These are phyloP conservation scores for Pluteus cervinus DNA, from an alignment of 768 basidiomycete genomes.

Conservation along the genomic window DNA sequence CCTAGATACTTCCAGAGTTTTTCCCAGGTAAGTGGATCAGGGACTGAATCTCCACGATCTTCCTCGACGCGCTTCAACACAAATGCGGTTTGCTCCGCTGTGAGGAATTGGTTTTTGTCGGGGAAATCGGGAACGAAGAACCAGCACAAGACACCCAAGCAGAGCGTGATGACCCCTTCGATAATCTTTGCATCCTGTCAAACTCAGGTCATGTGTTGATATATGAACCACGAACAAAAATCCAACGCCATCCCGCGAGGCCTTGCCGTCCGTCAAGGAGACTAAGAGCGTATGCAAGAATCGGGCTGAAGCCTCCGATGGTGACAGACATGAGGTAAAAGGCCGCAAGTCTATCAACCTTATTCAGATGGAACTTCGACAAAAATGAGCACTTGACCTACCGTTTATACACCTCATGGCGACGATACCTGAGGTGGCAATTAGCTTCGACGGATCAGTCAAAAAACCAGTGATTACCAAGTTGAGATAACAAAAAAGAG, in stretches of 20 bases:
- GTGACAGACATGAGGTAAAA: constrained; percentile 36
- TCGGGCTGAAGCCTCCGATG: constrained; percentile 34
- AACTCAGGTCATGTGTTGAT: too few species aligned
- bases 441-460: not conserved
- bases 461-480: constrained; percentile 25
- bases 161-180: constrained; percentile 37
- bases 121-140: constrained; percentile 41
- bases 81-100: constrained; percentile 33
- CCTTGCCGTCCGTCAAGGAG: constrained; percentile 32
- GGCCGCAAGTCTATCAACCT: constrained; percentile 24
- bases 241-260: constrained; percentile 44
- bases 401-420: constrained; percentile 41
- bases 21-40: constrained; percentile 30
- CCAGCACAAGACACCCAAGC: constrained; percentile 34
- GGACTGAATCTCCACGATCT: constrained; percentile 44
- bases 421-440: constrained; percentile 31
- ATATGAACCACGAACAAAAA: constrained; percentile 29
- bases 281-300: constrained; percentile 37
- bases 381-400: constrained; percentile 11
- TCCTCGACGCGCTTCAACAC: constrained; percentile 41
- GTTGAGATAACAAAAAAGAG: constrained; percentile 41
- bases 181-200: constrained; percentile 27
- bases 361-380: constrained; percentile 1
- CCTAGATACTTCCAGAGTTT: constrained; percentile 32
- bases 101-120: constrained; percentile 39